phyloP scores from a whole-genome alignment of 768 basidiomycete species.

The Leccinum subtestaceum region DNA sequence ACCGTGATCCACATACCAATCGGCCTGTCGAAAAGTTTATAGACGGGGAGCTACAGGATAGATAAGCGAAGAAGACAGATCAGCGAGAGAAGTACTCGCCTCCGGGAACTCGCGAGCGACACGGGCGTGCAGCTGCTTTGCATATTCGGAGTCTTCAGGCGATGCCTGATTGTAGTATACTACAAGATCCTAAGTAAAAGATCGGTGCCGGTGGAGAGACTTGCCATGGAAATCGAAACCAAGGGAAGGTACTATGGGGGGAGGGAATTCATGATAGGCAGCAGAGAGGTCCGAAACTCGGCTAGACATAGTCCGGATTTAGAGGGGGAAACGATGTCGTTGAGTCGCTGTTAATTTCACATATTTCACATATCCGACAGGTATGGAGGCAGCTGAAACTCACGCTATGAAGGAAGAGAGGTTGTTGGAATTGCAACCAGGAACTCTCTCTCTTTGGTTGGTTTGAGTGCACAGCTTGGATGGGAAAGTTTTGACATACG shows the following conservation, averaged over 20 bases:
- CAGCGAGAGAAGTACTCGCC: conserved; percentile 31
- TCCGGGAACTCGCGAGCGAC: conserved; percentile 68
- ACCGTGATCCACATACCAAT: conserved; percentile 43
- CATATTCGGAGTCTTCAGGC: conserved; percentile 44
- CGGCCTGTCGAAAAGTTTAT: conserved; percentile 58
- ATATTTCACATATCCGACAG: no score
- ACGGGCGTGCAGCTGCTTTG: conserved; percentile 54
- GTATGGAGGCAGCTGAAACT: not conserved
- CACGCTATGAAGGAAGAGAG: not conserved
- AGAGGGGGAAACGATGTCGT: no score
- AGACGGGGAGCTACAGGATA: conserved; percentile 51
- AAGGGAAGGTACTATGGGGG: conserved; percentile 47
- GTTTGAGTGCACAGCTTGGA: not conserved
- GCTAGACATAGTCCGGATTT: no score
- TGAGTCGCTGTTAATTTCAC: no score
- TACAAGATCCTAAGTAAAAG: conserved; percentile 20
- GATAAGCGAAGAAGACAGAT: not conserved
- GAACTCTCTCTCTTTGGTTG: not conserved
- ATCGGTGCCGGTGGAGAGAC: conserved; percentile 14
- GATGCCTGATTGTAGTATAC: conserved; percentile 61
- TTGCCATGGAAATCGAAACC: conserved; percentile 75
- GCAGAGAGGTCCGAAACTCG: conserved; percentile 32
- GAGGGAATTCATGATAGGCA: conserved; percentile 53
- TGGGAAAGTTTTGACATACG: conserved; percentile 3
- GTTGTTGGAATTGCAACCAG: not conserved